These are phyloP conservation scores for Leptosphaerulina australis DNA, from an alignment of 2,329 filamentous ascomycete genomes.

Conservation along the genomic window DNA sequence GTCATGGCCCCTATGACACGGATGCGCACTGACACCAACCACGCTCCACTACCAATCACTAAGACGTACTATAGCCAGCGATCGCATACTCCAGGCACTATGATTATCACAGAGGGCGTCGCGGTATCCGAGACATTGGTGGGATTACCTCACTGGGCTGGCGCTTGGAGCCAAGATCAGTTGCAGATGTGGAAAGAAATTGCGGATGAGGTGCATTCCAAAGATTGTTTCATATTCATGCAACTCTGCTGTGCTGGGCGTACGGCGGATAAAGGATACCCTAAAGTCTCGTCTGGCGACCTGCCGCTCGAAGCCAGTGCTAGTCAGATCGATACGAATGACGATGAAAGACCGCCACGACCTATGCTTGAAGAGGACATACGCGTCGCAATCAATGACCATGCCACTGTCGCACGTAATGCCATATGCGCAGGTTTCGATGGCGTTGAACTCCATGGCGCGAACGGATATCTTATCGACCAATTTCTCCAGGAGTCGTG, in stretches of 20 bases:
- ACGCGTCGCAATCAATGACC: slow-evolving; percentile 40
- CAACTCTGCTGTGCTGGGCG: slow-evolving; percentile 68
- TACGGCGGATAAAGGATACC: slow-evolving; percentile 53
- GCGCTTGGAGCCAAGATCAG: slow-evolving; percentile 57
- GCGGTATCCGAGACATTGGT: slow-evolving; percentile 55
- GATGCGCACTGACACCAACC: slow-evolving; percentile 52
- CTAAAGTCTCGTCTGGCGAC: slow-evolving; percentile 36
- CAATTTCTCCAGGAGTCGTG: slow-evolving; percentile 67
- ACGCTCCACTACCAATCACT: not conserved
- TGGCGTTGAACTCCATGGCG: slow-evolving; percentile 62
- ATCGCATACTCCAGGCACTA: slow-evolving; percentile 57
- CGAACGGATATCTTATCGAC: slow-evolving; percentile 71
- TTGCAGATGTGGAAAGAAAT: slow-evolving; percentile 63
- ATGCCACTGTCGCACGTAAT: slow-evolving; percentile 50
- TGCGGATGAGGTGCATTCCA: slow-evolving; percentile 64
- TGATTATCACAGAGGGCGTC: slow-evolving; percentile 64
- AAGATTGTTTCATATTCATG: slow-evolving; percentile 62
- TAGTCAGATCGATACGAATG: slow-evolving; percentile 37
- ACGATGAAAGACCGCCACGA: slow-evolving; percentile 34
- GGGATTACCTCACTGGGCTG: slow-evolving; percentile 58
- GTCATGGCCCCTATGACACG: slow-evolving; percentile 47
- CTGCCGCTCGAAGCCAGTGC: slow-evolving; percentile 39
- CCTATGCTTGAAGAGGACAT: slow-evolving; percentile 48
- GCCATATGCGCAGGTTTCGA: slow-evolving; percentile 66
- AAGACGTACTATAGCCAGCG: slow-evolving; percentile 60